Base-by-base conservation (phyloP, 176 grass and related monocot species). In the Bothriochloa decipiens region DNA sequence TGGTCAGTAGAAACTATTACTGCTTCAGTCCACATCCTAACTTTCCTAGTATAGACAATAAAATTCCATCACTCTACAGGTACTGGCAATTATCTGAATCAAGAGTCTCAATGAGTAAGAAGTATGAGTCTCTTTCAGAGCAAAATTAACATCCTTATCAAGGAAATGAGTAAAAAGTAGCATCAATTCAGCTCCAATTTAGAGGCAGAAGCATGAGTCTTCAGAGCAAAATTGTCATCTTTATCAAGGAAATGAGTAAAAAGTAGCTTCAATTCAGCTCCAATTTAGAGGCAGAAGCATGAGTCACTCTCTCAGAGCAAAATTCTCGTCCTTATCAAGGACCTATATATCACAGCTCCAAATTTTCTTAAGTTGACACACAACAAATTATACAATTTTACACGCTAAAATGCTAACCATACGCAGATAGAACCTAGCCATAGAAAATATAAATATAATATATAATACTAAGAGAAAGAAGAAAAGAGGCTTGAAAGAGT, bases 371-470 rank as follows among this genome's bases (percentile, higher is more conserved):
- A 76, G 62, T 72, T 65, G 58, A 80, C 83, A 84, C 78, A 72
- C 52, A 53, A 52, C 20, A 28, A 79, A 91, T 87, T 76, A 84
- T 80, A 87, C 89, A 91, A 76, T 84, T 84, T 79, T 84, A 91
- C 84, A 90, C 3, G 63, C 70, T 87, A 91, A 79, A 80, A 76
- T 69, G 85, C 85, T 91, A 76, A 73, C 18, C 74, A 40, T 26
- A 17, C 60, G 35, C 33, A 71, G 82, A 55, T 82, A 66, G 78
- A 83, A 78, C 39, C 88, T 86, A 90, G 36, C 58, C 47, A 8
- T 50, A 26, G 68, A n/a, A 79, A 74, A 79, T n/a, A n/a, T n/a
- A n/a, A n/a, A n/a, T n/a, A n/a, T n/a, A n/a, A 32, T 69, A 23
- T 23, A 60, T 68, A 26, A 47, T 47, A 43, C 41, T 11, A 52